phyloP scores from a whole-genome alignment of 2,329 filamentous ascomycete species.

The Colletotrichum tamarilloi region DNA sequence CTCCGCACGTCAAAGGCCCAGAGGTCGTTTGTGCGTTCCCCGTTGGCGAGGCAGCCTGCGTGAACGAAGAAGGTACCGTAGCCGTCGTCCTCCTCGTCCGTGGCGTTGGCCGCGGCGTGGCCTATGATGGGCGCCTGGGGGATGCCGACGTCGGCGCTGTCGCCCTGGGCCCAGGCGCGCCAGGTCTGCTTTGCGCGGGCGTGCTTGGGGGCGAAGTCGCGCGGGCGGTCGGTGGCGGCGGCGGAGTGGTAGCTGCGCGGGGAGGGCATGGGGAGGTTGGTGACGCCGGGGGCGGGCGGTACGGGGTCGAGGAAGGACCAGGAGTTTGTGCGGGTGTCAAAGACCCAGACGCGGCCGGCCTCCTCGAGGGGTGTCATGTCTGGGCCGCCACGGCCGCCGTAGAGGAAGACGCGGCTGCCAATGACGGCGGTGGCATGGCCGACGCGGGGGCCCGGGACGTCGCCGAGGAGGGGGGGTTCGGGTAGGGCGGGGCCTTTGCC shows the following conservation, averaged over 20 bases:
- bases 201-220: constrained; percentile 54
- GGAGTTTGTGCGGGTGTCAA: constrained; percentile 69
- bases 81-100: constrained; percentile 70
- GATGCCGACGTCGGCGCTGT: constrained; percentile 64
- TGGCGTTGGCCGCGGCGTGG: constrained; percentile 65
- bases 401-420: constrained; percentile 79
- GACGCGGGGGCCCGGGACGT: constrained; percentile 74
- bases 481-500: constrained; percentile 47
- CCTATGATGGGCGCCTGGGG: constrained; percentile 71
- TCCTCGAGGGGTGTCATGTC: constrained; percentile 80
- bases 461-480: constrained; percentile 42
- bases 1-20: constrained; percentile 81
- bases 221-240: constrained; percentile 67
- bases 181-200: constrained; percentile 56
- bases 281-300: constrained; percentile 54
- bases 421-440: constrained; percentile 79
- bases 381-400: constrained; percentile 79
- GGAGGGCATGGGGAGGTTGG: constrained; percentile 60
- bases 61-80: constrained; percentile 80
- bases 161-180: constrained; percentile 67
- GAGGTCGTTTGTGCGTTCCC: constrained; percentile 72
- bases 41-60: constrained; percentile 76
- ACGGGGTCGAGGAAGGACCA: constrained; percentile 76
- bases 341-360: constrained; percentile 79
- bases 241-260: constrained; percentile 79